phyloP scores from a whole-genome alignment of 2,329 filamentous ascomycete genomes.

The Ophiostoma montium region DNA sequence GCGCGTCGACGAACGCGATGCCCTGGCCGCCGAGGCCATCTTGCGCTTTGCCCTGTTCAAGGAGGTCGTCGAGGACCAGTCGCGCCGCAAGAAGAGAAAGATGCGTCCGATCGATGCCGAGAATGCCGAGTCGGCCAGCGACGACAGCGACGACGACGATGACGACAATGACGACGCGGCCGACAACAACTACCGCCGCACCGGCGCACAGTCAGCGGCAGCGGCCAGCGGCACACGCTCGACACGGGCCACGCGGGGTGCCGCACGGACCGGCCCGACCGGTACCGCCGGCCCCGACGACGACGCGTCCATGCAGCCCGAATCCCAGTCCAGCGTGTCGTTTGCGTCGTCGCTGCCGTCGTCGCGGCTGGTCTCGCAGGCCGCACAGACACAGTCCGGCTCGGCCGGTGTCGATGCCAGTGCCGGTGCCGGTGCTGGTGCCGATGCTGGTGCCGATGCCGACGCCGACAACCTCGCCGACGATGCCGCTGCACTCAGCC shows the following conservation, averaged over 20 bases:
- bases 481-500: conserved; percentile 26
- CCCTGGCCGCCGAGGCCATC: conserved; percentile 74
- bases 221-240: conserved; percentile 17
- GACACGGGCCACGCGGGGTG: conserved; percentile 17
- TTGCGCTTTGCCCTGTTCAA: conserved; percentile 94
- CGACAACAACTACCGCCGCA: conserved; percentile 38
- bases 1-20: conserved; percentile 80
- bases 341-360: conserved; percentile 68
- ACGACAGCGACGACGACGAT: conserved; percentile 24
- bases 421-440: no score
- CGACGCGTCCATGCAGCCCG: conserved; percentile 32
- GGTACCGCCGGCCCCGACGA: conserved; percentile 30
- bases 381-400: conserved; percentile 17
- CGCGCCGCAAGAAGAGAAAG: conserved; percentile 70
- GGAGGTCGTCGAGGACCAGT: conserved; percentile 69
- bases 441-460: no score
- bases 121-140: conserved; percentile 47
- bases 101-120: conserved; percentile 36
- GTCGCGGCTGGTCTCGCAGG: conserved; percentile 42
- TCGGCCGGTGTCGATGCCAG: background rate
- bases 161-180: conserved; percentile 19
- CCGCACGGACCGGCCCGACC: conserved; percentile 16
- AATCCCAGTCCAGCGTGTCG: conserved; percentile 45
- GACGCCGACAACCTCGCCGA: conserved; percentile 28
- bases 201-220: conserved; percentile 21